Conservation (phyloP, 2,329 filamentous ascomycete species). For the Penicillium concentricum region DNA sequence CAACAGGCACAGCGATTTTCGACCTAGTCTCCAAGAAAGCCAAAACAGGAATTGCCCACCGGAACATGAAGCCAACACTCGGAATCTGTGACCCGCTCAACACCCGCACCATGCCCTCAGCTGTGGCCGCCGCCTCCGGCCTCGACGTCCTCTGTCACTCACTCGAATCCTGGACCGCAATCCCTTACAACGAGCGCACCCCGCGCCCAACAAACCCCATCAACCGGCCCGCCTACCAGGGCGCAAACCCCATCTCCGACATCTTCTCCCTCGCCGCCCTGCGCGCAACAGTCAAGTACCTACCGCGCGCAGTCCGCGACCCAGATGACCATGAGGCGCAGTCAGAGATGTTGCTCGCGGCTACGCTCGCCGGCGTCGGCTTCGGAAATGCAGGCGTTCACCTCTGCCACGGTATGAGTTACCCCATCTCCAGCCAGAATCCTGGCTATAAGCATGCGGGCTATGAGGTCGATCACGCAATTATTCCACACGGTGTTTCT, state of each 20-base stretch:
- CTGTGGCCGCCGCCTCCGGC: slow-evolving; percentile 87
- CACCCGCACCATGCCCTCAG: slow-evolving; percentile 91
- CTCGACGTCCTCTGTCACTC: slow-evolving; percentile 94
- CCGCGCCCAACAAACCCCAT: slow-evolving; percentile 88
- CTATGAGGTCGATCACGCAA: slow-evolving; percentile 72
- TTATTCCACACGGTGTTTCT: slow-evolving; percentile 94
- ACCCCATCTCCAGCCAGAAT: slow-evolving; percentile 95
- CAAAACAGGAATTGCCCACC: slow-evolving; percentile 94
- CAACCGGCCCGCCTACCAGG: slow-evolving; percentile 89
- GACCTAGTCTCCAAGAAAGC: slow-evolving; percentile 85
- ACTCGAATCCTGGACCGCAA: slow-evolving; percentile 96
- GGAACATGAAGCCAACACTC: slow-evolving; percentile 90
- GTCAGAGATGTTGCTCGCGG: slow-evolving; percentile 90
- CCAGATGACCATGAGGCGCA: slow-evolving; percentile 92
- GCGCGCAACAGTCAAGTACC: slow-evolving; percentile 80
- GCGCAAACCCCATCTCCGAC: slow-evolving; percentile 95
- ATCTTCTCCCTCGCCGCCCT: slow-evolving; percentile 92
- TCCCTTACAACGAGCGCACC: slow-evolving; percentile 82
- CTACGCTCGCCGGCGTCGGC: slow-evolving; percentile 89
- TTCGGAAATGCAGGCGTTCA: slow-evolving; percentile 98
- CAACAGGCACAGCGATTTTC: slow-evolving; percentile 96
- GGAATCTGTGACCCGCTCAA: slow-evolving; percentile 86
- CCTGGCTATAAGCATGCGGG: slow-evolving; percentile 83
- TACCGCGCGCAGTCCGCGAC: slow-evolving; percentile 81
- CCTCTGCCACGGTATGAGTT: slow-evolving; percentile 88